These are phyloP conservation scores for Yamadazyma songkhlaensis DNA, from an alignment of 1,139 yeast genomes.

Conservation along the genomic window DNA sequence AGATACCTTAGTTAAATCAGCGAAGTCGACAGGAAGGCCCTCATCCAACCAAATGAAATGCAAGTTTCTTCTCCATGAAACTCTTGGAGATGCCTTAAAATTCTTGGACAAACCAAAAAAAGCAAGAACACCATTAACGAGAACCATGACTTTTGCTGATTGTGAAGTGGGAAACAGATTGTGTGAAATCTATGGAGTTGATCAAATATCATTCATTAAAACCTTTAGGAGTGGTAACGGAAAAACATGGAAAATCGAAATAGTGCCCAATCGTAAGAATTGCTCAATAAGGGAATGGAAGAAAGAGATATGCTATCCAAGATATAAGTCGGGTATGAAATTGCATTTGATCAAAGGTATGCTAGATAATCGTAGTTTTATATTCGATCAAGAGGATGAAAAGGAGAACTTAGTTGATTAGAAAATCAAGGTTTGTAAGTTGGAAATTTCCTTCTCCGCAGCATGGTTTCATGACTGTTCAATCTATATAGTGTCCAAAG, in stretches of 20 bases:
- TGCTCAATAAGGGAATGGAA: slow-evolving; percentile 31
- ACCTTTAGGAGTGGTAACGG: slow-evolving; percentile 1
- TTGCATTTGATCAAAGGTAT: slow-evolving; percentile 4
- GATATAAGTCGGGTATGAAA: slow-evolving; percentile 45
- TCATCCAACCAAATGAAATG: slow-evolving; percentile 1
- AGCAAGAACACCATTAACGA: neutral
- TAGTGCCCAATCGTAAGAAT: neutral
- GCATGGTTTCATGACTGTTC: no score
- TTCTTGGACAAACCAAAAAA: neutral
- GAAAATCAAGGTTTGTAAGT: no score
- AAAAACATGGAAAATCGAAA: slow-evolving; percentile 11
- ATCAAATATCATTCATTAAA: slow-evolving; percentile 1
- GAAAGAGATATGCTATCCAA: slow-evolving; percentile 37
- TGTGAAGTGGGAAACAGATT: slow-evolving; percentile 1
- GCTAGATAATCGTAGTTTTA: neutral
- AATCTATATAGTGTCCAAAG: no score
- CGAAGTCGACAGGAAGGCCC: slow-evolving; percentile 5
- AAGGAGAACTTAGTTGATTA: no score
- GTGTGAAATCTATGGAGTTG: slow-evolving; percentile 1
- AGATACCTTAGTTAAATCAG: no score
- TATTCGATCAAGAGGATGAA: slow-evolving; percentile 4
- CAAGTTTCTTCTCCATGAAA: slow-evolving; percentile 2
- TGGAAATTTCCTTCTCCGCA: no score
- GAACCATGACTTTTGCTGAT: slow-evolving; percentile 3
- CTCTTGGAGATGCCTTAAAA: neutral